phyloP scores from a whole-genome alignment of 129 eudicot genomes.

The Pulicaria dysenterica region DNA sequence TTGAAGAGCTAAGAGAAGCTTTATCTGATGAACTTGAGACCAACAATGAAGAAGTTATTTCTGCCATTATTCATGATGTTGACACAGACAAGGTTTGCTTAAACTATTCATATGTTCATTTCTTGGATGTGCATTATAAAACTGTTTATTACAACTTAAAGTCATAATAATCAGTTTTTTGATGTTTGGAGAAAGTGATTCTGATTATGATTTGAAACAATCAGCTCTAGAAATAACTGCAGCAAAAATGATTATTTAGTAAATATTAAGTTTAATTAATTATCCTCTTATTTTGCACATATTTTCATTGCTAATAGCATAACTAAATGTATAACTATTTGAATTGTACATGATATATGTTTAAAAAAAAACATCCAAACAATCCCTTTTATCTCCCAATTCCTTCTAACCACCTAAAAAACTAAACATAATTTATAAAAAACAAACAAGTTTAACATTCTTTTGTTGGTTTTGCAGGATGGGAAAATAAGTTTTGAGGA shows the following conservation, averaged over 20 bases:
- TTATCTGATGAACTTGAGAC: conserved; percentile 26
- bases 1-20: conserved; percentile 23
- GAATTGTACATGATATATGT: neutral
- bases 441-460: too few relatives aligned
- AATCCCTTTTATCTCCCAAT: neutral
- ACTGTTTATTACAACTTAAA: neutral
- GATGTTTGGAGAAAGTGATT: conserved; percentile 2
- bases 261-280: neutral
- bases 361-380: neutral
- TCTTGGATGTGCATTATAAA: neutral
- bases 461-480: conserved; percentile 5
- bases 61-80: conserved; percentile 27
- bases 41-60: conserved; percentile 21
- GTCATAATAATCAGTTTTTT: neutral
- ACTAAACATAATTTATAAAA: neutral
- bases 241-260: neutral
- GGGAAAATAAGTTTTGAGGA: conserved; percentile 22
- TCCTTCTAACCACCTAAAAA: neutral
- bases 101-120: neutral
- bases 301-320: neutral
- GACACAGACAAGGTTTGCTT: conserved; percentile 18
- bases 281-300: neutral
- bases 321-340: too few relatives aligned
- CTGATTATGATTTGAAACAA: neutral
- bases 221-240: neutral